Percentiles rank a stretch among this genome's conserved stretches.
Evolutionary conservation across 2,329 filamentous ascomycete genomes (phyloP).

Genomic region (Sphaerulina vaccinii): DNA sequence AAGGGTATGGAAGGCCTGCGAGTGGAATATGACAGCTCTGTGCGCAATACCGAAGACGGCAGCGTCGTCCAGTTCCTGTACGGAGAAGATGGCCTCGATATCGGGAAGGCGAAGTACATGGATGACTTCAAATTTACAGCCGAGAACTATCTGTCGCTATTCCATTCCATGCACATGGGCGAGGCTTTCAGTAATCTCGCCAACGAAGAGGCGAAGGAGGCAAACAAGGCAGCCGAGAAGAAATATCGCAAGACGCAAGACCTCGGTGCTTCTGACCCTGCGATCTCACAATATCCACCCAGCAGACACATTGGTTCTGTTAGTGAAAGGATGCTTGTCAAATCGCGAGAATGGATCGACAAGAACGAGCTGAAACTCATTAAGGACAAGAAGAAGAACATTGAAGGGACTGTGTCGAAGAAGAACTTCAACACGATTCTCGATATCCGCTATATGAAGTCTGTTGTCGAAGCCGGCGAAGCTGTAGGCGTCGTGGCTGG

Average conservation of each 20-base stretch:
- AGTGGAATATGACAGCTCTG: slow-evolving; percentile 90
- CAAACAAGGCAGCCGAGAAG: slow-evolving; percentile 70
- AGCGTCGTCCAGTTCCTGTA: slow-evolving; percentile 93
- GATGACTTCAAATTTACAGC: slow-evolving; percentile 87
- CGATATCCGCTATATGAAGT: slow-evolving; percentile 88
- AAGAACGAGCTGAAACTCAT: slow-evolving; percentile 58
- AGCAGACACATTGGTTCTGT: slow-evolving; percentile 78
- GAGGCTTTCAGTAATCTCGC: slow-evolving; percentile 55
- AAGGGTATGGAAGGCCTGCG: slow-evolving; percentile 97
- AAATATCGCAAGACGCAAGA: slow-evolving; percentile 72
- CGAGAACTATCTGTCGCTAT: slow-evolving; percentile 78
- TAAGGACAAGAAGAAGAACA: slow-evolving; percentile 58
- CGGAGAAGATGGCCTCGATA: slow-evolving; percentile 91
- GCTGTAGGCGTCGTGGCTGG: slow-evolving; percentile 95
- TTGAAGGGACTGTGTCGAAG: slow-evolving; percentile 51
- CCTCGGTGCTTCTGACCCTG: slow-evolving; percentile 69
- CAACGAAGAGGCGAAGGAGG: slow-evolving; percentile 64
- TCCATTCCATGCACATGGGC: slow-evolving; percentile 69
- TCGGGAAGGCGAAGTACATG: slow-evolving; percentile 90
- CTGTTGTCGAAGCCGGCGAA: slow-evolving; percentile 90
- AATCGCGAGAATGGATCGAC: slow-evolving; percentile 73
- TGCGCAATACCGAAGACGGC: slow-evolving; percentile 83
- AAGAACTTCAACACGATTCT: slow-evolving; percentile 82
- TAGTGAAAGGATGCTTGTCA: slow-evolving; percentile 79
- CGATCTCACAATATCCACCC: slow-evolving; percentile 70